Evolutionary conservation across 768 basidiomycete species (phyloP).

Genomic region (Stropharia rugosoannulata): DNA sequence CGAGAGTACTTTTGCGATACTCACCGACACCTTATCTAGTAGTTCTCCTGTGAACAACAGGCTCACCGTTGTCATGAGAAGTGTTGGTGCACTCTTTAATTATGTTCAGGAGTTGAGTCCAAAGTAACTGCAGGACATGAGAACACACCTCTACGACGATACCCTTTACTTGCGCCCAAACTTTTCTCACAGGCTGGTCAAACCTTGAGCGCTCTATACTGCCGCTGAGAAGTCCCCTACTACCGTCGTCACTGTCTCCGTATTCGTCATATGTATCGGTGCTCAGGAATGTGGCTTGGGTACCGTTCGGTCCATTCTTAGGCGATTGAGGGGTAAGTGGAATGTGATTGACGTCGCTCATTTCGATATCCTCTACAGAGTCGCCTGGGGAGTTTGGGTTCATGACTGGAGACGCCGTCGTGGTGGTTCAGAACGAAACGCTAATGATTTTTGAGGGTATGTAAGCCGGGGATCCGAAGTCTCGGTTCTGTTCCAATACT

Average conservation of each 20-base stretch:
- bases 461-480: neutral
- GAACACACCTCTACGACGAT: slow-evolving; percentile 71
- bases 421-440: slow-evolving; percentile 4
- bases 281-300: neutral
- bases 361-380: slow-evolving; percentile 34
- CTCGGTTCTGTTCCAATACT: neutral
- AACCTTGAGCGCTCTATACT: slow-evolving; percentile 26
- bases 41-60: slow-evolving; percentile 90
- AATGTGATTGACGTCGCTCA: slow-evolving; percentile 29
- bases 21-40: slow-evolving; percentile 81
- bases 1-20: slow-evolving; percentile 18
- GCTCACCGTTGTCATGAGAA: slow-evolving; percentile 81
- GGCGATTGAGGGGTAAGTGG: slow-evolving; percentile 5
- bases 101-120: neutral
- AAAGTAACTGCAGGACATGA: neutral
- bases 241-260: slow-evolving; percentile 33
- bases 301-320: slow-evolving; percentile 11
- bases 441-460: neutral
- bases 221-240: slow-evolving; percentile 40
- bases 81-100: slow-evolving; percentile 78
- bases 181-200: slow-evolving; percentile 11
- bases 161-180: slow-evolving; percentile 56
- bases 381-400: slow-evolving; percentile 31
- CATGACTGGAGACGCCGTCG: slow-evolving; percentile 18
- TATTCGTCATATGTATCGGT: slow-evolving; percentile 3